Percentiles rank a stretch among this genome's conserved stretches.
Evolutionary conservation across 805 yeast genomes (phyloP).

Genomic region (Teunomyces aglyptinius): DNA sequence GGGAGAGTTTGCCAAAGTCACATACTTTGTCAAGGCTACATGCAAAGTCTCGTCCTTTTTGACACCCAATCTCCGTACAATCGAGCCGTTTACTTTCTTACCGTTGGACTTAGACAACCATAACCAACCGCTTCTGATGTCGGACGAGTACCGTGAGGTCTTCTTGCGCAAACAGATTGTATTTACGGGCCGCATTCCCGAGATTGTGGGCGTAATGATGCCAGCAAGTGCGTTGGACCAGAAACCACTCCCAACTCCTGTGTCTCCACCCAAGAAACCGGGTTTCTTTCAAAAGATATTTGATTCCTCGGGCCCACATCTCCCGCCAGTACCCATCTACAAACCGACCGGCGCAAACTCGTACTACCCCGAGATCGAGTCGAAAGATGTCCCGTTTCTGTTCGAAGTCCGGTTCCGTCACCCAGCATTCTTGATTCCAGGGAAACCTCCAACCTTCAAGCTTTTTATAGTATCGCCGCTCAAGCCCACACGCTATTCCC

Average conservation of each 20-base stretch:
- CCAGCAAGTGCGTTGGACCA: conserved; percentile 16
- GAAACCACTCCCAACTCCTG: conserved; percentile 19
- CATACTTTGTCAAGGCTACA: conserved; percentile 61
- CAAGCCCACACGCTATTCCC: conserved; percentile 29
- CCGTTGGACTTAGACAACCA: conserved; percentile 45
- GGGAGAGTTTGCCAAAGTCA: conserved; percentile 38
- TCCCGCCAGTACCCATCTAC: conserved; percentile 1
- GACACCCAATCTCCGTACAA: conserved; percentile 45
- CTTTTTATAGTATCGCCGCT: conserved; percentile 28
- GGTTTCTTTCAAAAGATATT: conserved; percentile 31
- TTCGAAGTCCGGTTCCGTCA: conserved; percentile 50
- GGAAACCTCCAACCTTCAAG: conserved; percentile 34
- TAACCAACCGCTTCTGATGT: conserved; percentile 13
- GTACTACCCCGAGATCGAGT: conserved; percentile 22
- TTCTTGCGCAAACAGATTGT: conserved; percentile 44
- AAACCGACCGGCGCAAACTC: conserved; percentile 6
- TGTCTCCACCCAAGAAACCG: conserved; percentile 15
- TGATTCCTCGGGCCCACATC: conserved; percentile 8
- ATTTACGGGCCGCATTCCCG: conserved; percentile 42
- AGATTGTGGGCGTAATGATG: conserved; percentile 38
- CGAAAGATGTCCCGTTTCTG: conserved; percentile 37
- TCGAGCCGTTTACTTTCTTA: conserved; percentile 51
- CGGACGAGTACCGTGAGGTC: conserved; percentile 35
- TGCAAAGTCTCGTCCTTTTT: conserved; percentile 52
- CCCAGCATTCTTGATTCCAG: conserved; percentile 49